Evolutionary conservation across 805 yeast species (phyloP), one percentile per base, ranked within the genome.

Genomic region (Ogataea paradorogensis): DNA sequence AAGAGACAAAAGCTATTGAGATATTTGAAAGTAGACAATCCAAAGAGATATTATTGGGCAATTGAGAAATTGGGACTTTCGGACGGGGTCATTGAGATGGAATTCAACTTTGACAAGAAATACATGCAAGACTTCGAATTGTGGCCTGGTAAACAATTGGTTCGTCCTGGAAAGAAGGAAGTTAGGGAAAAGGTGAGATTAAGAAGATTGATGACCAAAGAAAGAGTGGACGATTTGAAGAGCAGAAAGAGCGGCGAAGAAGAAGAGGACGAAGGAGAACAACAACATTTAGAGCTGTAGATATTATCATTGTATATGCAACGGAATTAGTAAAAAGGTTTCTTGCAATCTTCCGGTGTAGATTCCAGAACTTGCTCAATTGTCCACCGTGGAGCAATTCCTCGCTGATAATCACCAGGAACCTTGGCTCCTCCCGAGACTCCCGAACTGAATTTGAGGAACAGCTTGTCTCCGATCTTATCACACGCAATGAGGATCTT

Each of bases 21-120:
- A 63, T 93, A 91, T 60, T 73, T 93, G 65, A 89, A 89, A 62
- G 77, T 75, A 57, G 84, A 78, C 56, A 68, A 87, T 48, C 88
- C 97, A 11, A 76, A 86, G 61, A 75, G 82, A 54, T 91, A 93
- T 67, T 87, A 75, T 63, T 82, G 88, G 81, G 73, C 95, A 31
- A 80, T 91, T 46, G 84, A 84, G 54, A 89, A 88, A 63, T 70
- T 91, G 40, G 99, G 98, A 1, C 71, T 91, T 47, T 79, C 84
- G 28, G 98, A 91, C 63, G 82, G 74, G 42, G 81, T 81, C 22
- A 80, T 89, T 16, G 76, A 76, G 39, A 70, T 75, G 56, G 97
- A 90, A 69, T 91, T 91, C 69, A 79, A 78, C 62, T 74, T 86
- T 80, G 85, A 80, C 52, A 80, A 72, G 61, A 78, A 76, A 55